Percentiles rank a stretch among this genome's conserved stretches.
Evolutionary conservation across 345 rosid genomes (phyloP).

Genomic region (Salix caprea): DNA sequence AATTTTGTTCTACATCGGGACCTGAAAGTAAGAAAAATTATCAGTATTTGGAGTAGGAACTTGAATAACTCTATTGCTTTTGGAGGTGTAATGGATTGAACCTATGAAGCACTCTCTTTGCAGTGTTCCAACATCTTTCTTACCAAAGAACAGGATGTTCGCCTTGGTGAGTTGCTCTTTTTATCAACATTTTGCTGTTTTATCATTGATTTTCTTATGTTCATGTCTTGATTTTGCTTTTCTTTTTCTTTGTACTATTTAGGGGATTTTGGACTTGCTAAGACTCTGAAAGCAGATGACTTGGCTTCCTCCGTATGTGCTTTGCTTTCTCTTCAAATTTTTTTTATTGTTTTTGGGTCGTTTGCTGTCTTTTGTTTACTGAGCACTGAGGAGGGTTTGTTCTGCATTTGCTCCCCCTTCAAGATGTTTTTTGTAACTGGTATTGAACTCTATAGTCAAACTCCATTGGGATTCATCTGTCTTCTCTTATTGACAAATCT

Average conservation of each 20-base stretch:
- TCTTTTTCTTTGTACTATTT: conserved; percentile 21
- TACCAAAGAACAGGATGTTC: conserved; percentile 91
- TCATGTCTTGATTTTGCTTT: background rate
- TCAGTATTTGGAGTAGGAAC: conserved; percentile 10
- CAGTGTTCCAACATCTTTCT: conserved; percentile 99
- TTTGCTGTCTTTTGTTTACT: background rate
- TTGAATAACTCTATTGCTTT: conserved; percentile 14
- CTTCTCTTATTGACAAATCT: background rate
- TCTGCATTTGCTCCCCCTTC: background rate
- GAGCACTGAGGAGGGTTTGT: background rate
- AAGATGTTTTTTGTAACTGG: background rate
- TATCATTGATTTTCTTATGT: background rate
- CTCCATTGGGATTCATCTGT: background rate
- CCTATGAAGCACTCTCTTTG: conserved; percentile 15
- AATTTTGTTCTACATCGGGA: conserved; percentile 94
- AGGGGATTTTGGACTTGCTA: conserved; percentile 99
- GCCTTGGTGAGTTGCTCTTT: conserved; percentile 62
- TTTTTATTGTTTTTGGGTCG: background rate
- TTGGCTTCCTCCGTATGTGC: conserved; percentile 87
- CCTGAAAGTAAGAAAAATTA: conserved; percentile 56
- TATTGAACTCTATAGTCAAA: background rate
- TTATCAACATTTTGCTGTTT: conserved; percentile 1
- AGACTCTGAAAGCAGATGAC: conserved; percentile 91
- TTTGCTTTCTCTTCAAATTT: background rate
- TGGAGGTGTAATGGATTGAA: conserved; percentile 26